Evolutionary conservation across 2,329 filamentous ascomycete species (phyloP).

Genomic region (Fusarium ambrosium): DNA sequence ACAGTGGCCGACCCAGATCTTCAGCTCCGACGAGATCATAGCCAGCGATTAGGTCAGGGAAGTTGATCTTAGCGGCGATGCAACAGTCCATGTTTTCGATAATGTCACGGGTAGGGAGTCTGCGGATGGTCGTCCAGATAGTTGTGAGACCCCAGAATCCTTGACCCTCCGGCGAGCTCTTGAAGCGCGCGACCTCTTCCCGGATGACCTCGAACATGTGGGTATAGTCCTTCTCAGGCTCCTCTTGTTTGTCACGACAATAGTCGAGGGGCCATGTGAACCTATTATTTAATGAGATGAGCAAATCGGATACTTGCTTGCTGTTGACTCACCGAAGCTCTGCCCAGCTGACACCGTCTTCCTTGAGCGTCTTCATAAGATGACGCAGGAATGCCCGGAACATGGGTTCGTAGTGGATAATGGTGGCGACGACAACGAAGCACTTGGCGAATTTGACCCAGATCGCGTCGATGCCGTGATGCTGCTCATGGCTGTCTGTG

Average conservation of each 20-base stretch:
- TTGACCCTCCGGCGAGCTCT: slow-evolving; percentile 76
- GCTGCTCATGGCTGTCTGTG: slow-evolving; percentile 81
- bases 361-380: slow-evolving; percentile 78
- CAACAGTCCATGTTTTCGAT: slow-evolving; percentile 89
- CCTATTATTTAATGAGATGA: slow-evolving; percentile 53
- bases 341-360: slow-evolving; percentile 87
- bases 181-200: slow-evolving; percentile 84
- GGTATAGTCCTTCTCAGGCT: slow-evolving; percentile 75
- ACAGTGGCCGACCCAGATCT: slow-evolving; percentile 80
- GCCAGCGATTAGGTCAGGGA: slow-evolving; percentile 84
- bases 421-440: slow-evolving; percentile 79
- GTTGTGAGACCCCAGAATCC: slow-evolving; percentile 87
- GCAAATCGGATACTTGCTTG: background rate
- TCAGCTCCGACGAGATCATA: slow-evolving; percentile 94
- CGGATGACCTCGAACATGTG: slow-evolving; percentile 80
- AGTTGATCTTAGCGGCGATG: slow-evolving; percentile 83
- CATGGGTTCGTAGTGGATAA: slow-evolving; percentile 92
- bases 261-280: slow-evolving; percentile 81
- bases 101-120: slow-evolving; percentile 73
- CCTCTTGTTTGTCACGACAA: slow-evolving; percentile 73
- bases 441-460: slow-evolving; percentile 85
- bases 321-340: slow-evolving; percentile 71
- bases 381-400: slow-evolving; percentile 81
- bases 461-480: slow-evolving; percentile 85
- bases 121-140: slow-evolving; percentile 85